Evolutionary conservation across 78 protist genomes (phyloP), one percentile per base, ranked within the genome.

Genomic region (Dictyostelium citrinum): DNA sequence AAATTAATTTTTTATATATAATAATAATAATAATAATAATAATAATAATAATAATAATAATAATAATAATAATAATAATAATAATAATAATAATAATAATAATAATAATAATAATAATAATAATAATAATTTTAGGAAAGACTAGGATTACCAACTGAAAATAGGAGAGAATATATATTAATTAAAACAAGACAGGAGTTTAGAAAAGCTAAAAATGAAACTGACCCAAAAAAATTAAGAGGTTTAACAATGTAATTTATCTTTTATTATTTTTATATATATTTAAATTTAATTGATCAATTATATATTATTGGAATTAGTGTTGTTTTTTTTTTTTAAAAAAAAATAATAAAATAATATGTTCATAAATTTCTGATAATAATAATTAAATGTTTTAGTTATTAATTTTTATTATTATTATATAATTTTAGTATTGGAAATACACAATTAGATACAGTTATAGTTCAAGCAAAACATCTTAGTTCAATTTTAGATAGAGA

Each of bases 391-490:
- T 39, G 43, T 39, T 39, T 39, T 39, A 39, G 5, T 39, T 43
- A 43, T 43, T 43, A 43, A 10, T 6, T 43, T 43, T 43, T 43
- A 43, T 43, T 43, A 43, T 8, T 43, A 55, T 17, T 20, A 16
- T 51, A 6, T 58, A 22, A 58, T 58, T 20, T 8, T 55, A 86
- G 92, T 12, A 77, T 86, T 77, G 92, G 92, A 12, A 77, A 77
- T 77, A 86, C 92, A 45, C 92, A 86, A 14, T 77, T 86, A 75
- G 92, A 86, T 77, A 86, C 92, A 27, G 92, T 86, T 37, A 86
- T 86, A 43, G 39, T 86, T 35, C 92, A 86, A 77, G 74, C 92
- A 27, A 75, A 86, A 45, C 92, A 86, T 86, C 68, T 86, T 27
- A 35, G 67, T 60, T 46, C 76, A 39, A 86, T 86, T 41, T 31